Percentiles rank a stretch among this genome's conserved stretches.
phyloP scores from a whole-genome alignment of 2,329 filamentous ascomycete genomes.

The Helminthosporium solani region DNA sequence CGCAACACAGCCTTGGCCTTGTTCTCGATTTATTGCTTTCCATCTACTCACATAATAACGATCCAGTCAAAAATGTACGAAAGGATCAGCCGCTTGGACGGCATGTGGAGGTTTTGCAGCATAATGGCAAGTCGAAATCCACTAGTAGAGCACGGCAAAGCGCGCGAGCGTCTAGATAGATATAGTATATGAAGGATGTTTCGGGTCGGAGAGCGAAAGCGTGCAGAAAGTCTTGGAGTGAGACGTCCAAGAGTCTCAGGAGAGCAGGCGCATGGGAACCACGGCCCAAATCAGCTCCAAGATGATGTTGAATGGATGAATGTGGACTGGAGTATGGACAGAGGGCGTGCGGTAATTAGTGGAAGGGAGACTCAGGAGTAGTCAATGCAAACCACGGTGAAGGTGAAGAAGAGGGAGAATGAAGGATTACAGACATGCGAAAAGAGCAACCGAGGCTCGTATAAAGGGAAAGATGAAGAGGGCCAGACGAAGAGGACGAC shows the following conservation, averaged over 20 bases:
- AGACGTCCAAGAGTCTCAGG: constrained; percentile 10
- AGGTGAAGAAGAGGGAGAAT: background rate
- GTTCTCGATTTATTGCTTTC: background rate
- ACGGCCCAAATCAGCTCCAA: background rate
- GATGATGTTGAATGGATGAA: background rate
- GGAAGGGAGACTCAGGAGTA: background rate
- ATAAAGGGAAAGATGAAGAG: background rate
- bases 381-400: too few species aligned
- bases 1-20: background rate
- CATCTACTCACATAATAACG: constrained; percentile 57
- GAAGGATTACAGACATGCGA: background rate
- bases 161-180: constrained; percentile 4
- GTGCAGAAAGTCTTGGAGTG: constrained; percentile 2
- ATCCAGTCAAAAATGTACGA: constrained; percentile 77
- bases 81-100: constrained; percentile 56
- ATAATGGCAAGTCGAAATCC: constrained; percentile 17
- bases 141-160: constrained; percentile 7
- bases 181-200: background rate
- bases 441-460: too few species aligned
- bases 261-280: background rate
- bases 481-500: constrained; percentile 2
- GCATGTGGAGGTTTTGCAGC: constrained; percentile 30
- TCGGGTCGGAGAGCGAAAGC: constrained; percentile 1
- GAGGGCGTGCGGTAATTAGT: background rate
- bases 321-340: background rate